Evolutionary conservation across 2,329 filamentous ascomycete species (phyloP).

Genomic region (Macroventuria anomochaeta): DNA sequence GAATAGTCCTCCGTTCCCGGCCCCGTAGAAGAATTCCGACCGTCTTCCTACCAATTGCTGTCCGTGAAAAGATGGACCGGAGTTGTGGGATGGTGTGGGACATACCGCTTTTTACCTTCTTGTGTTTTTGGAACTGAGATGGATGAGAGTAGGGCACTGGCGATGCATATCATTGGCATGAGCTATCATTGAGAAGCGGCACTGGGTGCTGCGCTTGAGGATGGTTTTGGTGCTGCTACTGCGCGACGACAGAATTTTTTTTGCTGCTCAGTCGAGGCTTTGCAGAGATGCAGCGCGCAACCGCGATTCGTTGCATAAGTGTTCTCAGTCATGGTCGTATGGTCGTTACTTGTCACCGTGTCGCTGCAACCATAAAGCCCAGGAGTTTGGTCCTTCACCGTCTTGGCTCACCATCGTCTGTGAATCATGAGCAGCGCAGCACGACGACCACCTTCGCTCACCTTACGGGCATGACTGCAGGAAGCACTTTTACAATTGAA

Average conservation of each 20-base stretch:
- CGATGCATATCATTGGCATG: background rate
- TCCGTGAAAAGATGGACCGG: constrained; percentile 52
- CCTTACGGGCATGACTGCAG: too few relatives aligned
- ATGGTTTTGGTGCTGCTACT: background rate
- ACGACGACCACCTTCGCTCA: too few relatives aligned
- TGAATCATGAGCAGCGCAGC: too few relatives aligned
- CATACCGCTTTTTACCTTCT: constrained; percentile 23
- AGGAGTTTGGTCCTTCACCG: too few relatives aligned
- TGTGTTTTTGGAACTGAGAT: background rate
- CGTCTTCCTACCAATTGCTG: constrained; percentile 50
- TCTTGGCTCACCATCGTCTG: too few relatives aligned
- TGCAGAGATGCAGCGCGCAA: too few relatives aligned
- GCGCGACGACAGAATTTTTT: background rate
- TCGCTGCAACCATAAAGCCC: too few relatives aligned
- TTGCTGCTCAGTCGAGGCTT: background rate
- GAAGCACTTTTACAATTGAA: too few relatives aligned
- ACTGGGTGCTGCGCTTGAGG: constrained; percentile 8
- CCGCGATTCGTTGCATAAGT: too few relatives aligned
- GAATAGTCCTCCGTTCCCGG: constrained; percentile 54
- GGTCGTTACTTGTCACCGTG: too few relatives aligned
- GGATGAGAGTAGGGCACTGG: background rate
- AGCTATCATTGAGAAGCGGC: constrained; percentile 13
- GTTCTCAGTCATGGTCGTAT: too few relatives aligned
- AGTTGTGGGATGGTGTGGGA: constrained; percentile 54
- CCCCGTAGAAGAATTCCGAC: constrained; percentile 49